Evolutionary conservation across 257 asterid species (phyloP), one percentile per base, ranked within the genome.

Genomic region (Gentiana macrophylla): DNA sequence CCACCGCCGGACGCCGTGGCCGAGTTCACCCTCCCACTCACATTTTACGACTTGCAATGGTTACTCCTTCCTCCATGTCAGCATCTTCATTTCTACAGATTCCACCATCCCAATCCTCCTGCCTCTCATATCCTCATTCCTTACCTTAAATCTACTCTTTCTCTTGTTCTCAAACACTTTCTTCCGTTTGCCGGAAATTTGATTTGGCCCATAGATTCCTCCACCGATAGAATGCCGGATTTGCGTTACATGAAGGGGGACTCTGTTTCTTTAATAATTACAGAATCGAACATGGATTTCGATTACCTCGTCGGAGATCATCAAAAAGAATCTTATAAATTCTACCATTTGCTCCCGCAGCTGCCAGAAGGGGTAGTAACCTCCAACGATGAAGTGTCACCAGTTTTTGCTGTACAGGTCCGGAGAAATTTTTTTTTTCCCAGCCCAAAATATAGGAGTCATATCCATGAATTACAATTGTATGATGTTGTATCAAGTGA

Each of bases 181-280:
- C 62, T 67, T 61, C 73, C 82, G 4, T 64, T 75, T 56, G 73
- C 80, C n/a, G 84, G 80, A 0, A 78, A 71, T 1, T 48, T 80
- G 58, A 59, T 65, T 1, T 49, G n/a, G 34, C 60, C 78, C 36
- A 33, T 56, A 11, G 8, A 35, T 0, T 33, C 64, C 6, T 33
- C 36, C 48, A 0, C 24, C 24, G 24, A 24, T 24, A 24, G 24
- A 24, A 63, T 48, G 7, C 80, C 86, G 6, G 53, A 55, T 5
- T 45, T 76, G 8, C 57, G 60, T 6, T 78, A 55, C 68, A 41
- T 13, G 1, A 64, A 51, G 3, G 60, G 57, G 47, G 83, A 79
- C 66, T 36, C 72, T 35, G 13, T 79, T 38, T 35, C 57, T 38
- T 6, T 81, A 11, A 64, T 68, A 43, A 4, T 81, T 8, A 73